These are phyloP conservation scores for Borovskyia barvae DNA, from an alignment of 208 protist species.

Conservation along the genomic window DNA sequence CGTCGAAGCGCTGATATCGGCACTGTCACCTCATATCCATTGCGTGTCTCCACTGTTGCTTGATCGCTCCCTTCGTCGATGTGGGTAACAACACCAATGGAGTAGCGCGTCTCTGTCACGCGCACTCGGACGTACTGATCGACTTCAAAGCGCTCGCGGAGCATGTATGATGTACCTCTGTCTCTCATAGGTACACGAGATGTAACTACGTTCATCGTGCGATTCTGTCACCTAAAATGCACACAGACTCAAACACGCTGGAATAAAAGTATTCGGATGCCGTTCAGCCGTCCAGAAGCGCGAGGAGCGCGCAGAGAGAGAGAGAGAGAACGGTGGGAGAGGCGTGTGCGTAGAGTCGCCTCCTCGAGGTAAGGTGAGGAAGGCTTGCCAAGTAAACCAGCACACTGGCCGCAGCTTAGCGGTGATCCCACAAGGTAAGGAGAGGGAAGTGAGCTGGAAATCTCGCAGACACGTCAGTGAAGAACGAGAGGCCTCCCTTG, in stretches of 20 bases:
- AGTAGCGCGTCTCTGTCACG: constrained; percentile 49
- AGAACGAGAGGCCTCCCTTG: too few relatives aligned
- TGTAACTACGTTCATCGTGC: constrained; percentile 15
- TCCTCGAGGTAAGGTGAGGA: too few relatives aligned
- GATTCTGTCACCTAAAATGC: too few relatives aligned
- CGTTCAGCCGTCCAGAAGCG: too few relatives aligned
- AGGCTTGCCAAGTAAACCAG: too few relatives aligned
- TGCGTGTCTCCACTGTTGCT: constrained; percentile 65
- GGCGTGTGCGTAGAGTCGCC: too few relatives aligned
- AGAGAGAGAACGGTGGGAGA: neutral
- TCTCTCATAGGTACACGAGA: neutral
- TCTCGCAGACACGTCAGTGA: too few relatives aligned
- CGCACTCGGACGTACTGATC: constrained; percentile 88
- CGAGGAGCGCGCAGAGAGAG: neutral
- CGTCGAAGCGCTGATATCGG: constrained; percentile 48
- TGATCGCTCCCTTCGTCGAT: constrained; percentile 55
- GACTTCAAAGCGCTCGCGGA: constrained; percentile 63
- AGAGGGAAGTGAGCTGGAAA: too few relatives aligned
- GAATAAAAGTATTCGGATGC: neutral
- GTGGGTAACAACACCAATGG: constrained; percentile 74
- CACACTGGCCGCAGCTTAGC: too few relatives aligned
- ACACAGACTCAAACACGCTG: neutral
- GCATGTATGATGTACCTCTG: constrained; percentile 10
- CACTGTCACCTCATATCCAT: constrained; percentile 82
- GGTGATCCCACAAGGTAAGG: too few relatives aligned